Base-by-base conservation (phyloP, 75 land plant species). In the Pinus taeda region DNA sequence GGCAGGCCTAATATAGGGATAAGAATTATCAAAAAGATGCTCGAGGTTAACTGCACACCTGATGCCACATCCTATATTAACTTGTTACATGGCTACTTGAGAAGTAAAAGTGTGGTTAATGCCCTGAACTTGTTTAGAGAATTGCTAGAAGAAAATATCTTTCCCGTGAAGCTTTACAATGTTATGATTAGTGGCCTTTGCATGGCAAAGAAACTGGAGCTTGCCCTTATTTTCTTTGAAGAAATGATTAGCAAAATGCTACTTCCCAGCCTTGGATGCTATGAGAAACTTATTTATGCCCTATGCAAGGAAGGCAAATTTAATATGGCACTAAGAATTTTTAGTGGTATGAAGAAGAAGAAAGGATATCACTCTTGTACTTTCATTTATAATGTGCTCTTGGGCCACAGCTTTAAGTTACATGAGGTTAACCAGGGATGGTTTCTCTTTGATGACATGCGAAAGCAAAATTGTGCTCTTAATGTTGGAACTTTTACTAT, bases 131-230 rank as follows among this genome's bases (percentile, higher is more conserved):
- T 83, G 30, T 90, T 90, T 59, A 29, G 57, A 15, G 57, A 75
- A 21, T 55, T 90, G 56, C 12, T 57, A 1, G 59, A 42, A 57
- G 79, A 73, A 62, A 61, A 79, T 66, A n/a, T 55, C 55, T 65
- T 74, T 5, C 70, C 82, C 22, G 71, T 67, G 24, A 90, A 81
- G 70, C 42, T 88, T 5, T 90, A 78, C 78, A 79, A 85, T 57
- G 8, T 69, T n/a, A 75, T 90, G 82, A 73, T 90, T 62, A 57
- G 62, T 70, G 90, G 90, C 71, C 83, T 90, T 55, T 85, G 90
- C 75, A 75, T 76, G 61, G 80, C 74, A 22, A 77, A 74, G 14
- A 85, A 74, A 75, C 42, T 61, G 33, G 78, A 85, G 20, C 39
- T 76, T 17, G 90, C 92, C 15, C 60, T 83, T 53, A 64, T 60